Conservation (phyloP, 2,329 filamentous ascomycete genomes). For the Calonectria hongkongensis region DNA sequence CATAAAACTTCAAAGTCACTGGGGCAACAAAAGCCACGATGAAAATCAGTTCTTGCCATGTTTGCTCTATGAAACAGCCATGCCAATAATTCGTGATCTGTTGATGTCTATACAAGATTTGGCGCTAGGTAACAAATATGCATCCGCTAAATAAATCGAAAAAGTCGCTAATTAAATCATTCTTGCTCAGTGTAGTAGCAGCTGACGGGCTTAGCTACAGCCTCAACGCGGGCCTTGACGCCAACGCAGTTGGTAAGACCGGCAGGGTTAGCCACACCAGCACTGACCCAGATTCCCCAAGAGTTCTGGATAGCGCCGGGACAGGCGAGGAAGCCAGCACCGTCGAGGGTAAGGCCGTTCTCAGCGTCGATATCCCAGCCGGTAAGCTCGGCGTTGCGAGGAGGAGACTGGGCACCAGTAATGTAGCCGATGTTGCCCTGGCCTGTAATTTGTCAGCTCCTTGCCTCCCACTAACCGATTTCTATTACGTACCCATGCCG, state of each 20-base stretch:
- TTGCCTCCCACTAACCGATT: too few relatives aligned
- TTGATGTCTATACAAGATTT: too few relatives aligned
- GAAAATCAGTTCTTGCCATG: too few relatives aligned
- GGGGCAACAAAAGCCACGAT: too few relatives aligned
- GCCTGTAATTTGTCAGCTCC: conserved; percentile 57
- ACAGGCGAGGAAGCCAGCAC: conserved; percentile 71
- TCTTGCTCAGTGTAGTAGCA: conserved; percentile 59
- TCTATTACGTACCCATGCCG: conserved; percentile 71
- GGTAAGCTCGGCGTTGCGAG: conserved; percentile 65
- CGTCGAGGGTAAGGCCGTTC: conserved; percentile 67
- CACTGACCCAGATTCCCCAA: conserved; percentile 63
- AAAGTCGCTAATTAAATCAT: too few relatives aligned
- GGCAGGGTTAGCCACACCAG: conserved; percentile 59
- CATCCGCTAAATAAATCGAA: too few relatives aligned
- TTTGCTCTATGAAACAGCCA: too few relatives aligned
- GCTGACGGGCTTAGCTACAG: conserved; percentile 54
- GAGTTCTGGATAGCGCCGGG: conserved; percentile 63
- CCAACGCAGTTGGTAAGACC: conserved; percentile 61
- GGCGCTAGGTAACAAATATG: too few relatives aligned
- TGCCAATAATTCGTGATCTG: too few relatives aligned
- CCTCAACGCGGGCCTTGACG: conserved; percentile 57
- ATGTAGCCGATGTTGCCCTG: conserved; percentile 73
- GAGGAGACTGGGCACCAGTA: conserved; percentile 63
- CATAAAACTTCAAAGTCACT: too few relatives aligned
- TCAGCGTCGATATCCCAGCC: conserved; percentile 67